Evolutionary conservation across 495 filamentous ascomycete genomes (phyloP).

Genomic region (Cercophora samala): DNA sequence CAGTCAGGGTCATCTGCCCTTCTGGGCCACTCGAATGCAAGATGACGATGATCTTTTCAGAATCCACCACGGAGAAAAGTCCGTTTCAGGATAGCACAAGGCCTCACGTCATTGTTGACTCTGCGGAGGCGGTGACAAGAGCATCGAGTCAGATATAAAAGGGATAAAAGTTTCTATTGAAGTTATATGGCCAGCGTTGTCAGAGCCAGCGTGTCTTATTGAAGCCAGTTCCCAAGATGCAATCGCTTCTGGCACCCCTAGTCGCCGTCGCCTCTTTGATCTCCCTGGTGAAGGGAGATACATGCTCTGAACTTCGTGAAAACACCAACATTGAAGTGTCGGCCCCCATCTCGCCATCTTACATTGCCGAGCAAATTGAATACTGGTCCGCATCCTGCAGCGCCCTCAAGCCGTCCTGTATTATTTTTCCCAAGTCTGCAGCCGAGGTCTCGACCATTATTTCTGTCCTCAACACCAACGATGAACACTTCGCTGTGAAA

Average conservation of each 20-base stretch:
- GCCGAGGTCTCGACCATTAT: constrained; percentile 38
- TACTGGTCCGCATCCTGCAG: constrained; percentile 48
- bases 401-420: constrained; percentile 46
- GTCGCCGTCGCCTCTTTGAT: constrained; percentile 3
- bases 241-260: not conserved
- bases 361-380: constrained; percentile 39
- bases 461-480: constrained; percentile 32
- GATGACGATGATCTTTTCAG: not conserved
- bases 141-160: not conserved
- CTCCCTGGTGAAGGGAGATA: constrained; percentile 24
- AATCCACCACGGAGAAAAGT: not conserved
- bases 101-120: constrained; percentile 3
- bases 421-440: constrained; percentile 42
- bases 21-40: not conserved
- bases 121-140: not conserved
- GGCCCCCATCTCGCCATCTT: constrained; percentile 30
- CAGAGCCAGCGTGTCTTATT: not conserved
- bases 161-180: too few relatives aligned
- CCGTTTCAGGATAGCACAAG: not conserved
- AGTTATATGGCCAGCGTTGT: not conserved
- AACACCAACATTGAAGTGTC: constrained; percentile 37
- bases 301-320: constrained; percentile 31
- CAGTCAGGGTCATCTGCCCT: not conserved
- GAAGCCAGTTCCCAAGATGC: constrained; percentile 3
- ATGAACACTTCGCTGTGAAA: constrained; percentile 49